phyloP scores from a whole-genome alignment of 2,329 filamentous ascomycete species.

The Ophiostoma angusticollis region DNA sequence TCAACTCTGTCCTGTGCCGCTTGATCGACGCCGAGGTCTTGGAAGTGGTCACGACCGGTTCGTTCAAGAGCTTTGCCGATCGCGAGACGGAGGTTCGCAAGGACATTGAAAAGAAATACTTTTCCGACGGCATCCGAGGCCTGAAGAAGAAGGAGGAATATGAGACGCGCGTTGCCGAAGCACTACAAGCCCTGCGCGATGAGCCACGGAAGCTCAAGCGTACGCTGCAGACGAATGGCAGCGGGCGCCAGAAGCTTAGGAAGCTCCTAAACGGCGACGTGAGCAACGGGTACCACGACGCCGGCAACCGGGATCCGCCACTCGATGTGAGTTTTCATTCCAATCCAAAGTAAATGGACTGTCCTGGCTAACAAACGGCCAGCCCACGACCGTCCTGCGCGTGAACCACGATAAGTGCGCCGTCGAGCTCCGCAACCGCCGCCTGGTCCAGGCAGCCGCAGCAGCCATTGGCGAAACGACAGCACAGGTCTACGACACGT shows the following conservation, averaged over 20 bases:
- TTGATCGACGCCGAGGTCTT: constrained; percentile 55
- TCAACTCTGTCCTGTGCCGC: constrained; percentile 38
- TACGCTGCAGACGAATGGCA: constrained; percentile 32
- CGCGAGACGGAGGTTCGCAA: constrained; percentile 48
- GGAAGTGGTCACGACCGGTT: constrained; percentile 45
- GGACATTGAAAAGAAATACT: constrained; percentile 42
- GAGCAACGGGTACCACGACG: constrained; percentile 25
- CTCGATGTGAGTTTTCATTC: constrained; percentile 45
- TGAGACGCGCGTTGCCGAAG: constrained; percentile 40
- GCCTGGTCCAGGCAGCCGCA: constrained; percentile 59
- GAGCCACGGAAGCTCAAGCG: constrained; percentile 39
- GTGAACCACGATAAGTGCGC: constrained; percentile 78
- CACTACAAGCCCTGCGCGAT: constrained; percentile 40
- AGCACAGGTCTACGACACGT: constrained; percentile 61
- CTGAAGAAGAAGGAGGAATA: constrained; percentile 55
- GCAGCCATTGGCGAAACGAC: constrained; percentile 61
- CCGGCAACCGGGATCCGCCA: constrained; percentile 27
- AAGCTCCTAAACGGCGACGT: constrained; percentile 38
- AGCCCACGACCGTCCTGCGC: constrained; percentile 57
- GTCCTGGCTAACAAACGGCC: background rate
- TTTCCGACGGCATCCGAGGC: constrained; percentile 41
- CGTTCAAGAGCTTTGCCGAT: constrained; percentile 50
- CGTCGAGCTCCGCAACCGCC: constrained; percentile 68
- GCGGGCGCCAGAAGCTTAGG: constrained; percentile 35
- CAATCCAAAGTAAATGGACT: background rate